Evolutionary conservation across 2,329 filamentous ascomycete genomes (phyloP), one percentile per base, ranked within the genome.

Genomic region (Fusarium sp.): DNA sequence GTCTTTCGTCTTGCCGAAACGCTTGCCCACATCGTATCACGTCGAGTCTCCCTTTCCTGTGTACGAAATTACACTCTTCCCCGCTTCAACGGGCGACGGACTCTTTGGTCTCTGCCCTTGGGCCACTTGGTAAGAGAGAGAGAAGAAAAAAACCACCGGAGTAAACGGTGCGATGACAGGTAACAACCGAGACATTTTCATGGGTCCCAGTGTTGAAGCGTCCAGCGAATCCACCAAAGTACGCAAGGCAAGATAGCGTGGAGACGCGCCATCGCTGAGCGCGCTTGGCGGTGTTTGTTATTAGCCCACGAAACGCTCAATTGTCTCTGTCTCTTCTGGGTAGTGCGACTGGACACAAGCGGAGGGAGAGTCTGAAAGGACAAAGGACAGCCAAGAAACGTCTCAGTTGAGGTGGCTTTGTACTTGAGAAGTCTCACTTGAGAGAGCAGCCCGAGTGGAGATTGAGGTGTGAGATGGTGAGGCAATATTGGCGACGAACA

Each of bases 131-230:
- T 28, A 43, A n/a, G n/a, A n/a, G n/a, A n/a, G n/a, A n/a, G n/a
- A n/a, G n/a, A n/a, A n/a, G 24, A 31, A 46, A 24, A 46, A 28
- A 29, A 33, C 12, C 20, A 47, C 35, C 39, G 24, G 35, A 52
- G 49, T 39, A 43, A 50, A 55, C 31, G 44, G 57, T 59, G 49
- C 33, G 37, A 57, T 68, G 63, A 62, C 68, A 57, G 57, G 38
- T 63, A 35, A 20, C 55, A 66, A 59, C 55, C 55, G 48, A 70
- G 63, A 70, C 63, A 71, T 68, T 55, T 55, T 26, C 53, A 52
- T 49, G 49, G 37, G 43, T 16, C 46, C 37, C 23, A 26, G 20
- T 57, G 20, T 46, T 26, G 23, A 43, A 42, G 52, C 41, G 18
- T 35, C 21, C 15, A 26, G 13, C 15, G 20, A 38, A 29, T 31